Conservation (phyloP, 805 yeast genomes). For the Barnettozyma salicaria region DNA sequence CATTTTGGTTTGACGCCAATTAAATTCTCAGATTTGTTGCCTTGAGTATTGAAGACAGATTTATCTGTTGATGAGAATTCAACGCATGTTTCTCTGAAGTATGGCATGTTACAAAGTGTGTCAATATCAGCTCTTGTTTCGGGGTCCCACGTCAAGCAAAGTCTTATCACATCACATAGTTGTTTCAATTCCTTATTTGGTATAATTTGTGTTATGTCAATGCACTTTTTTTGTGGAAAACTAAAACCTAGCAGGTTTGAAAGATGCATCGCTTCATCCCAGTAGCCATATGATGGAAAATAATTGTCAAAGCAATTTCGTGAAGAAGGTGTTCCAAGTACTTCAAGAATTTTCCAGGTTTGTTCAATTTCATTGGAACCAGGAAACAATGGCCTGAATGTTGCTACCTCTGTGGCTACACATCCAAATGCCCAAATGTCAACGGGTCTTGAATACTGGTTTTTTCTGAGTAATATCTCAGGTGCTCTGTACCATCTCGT, state of each 20-base stretch:
- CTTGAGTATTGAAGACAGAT: slow-evolving; percentile 4
- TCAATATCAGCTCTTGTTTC: slow-evolving; percentile 49
- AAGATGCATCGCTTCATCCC: slow-evolving; percentile 57
- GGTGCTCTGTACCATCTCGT: slow-evolving; percentile 88
- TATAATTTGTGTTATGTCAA: slow-evolving; percentile 39
- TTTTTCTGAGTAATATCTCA: slow-evolving; percentile 63
- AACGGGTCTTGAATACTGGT: slow-evolving; percentile 57
- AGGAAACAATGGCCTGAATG: slow-evolving; percentile 75
- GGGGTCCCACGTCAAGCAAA: slow-evolving; percentile 77
- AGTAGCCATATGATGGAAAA: slow-evolving; percentile 59
- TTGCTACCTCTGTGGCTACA: slow-evolving; percentile 68
- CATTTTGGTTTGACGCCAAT: slow-evolving; percentile 11
- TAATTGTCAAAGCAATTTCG: slow-evolving; percentile 22
- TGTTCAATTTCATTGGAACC: slow-evolving; percentile 80
- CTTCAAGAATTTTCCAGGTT: slow-evolving; percentile 55
- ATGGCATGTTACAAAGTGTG: slow-evolving; percentile 42
- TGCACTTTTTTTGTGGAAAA: slow-evolving; percentile 51
- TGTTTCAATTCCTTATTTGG: slow-evolving; percentile 37
- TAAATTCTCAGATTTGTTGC: slow-evolving; percentile 15
- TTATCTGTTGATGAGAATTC: slow-evolving; percentile 7
- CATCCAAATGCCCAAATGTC: slow-evolving; percentile 88
- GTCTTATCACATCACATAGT: slow-evolving; percentile 35
- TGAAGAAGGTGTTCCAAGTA: slow-evolving; percentile 67
- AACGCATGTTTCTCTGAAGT: slow-evolving; percentile 44
- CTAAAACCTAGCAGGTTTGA: slow-evolving; percentile 49